Conservation (phyloP, 495 filamentous ascomycete genomes). For the Trypethelium eluteriae region DNA sequence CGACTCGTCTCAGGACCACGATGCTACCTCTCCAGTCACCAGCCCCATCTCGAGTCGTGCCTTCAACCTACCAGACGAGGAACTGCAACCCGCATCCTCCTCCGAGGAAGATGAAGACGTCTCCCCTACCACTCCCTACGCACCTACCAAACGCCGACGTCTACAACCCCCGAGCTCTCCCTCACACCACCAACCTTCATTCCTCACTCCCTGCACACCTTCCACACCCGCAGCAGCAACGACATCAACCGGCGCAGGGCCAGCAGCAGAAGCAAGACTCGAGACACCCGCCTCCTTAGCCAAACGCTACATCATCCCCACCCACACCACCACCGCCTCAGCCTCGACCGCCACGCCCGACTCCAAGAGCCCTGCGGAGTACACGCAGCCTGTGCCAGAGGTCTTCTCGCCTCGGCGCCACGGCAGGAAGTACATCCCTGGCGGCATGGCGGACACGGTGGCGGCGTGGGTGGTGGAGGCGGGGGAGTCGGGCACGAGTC, state of each 20-base stretch:
- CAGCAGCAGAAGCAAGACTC: not conserved
- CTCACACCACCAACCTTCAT: not conserved
- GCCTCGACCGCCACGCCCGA: conserved; percentile 8
- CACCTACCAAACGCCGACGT: not conserved
- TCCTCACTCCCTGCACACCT: not conserved
- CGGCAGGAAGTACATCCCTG: conserved; percentile 35
- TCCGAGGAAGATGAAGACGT: not conserved
- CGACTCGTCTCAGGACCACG: not conserved
- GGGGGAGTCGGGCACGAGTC: conserved; percentile 23
- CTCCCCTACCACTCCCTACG: not conserved
- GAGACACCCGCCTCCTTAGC: not conserved
- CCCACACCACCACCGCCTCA: not conserved
- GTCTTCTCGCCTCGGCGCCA: conserved; percentile 37
- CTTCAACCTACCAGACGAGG: too few species aligned
- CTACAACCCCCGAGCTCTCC: not conserved
- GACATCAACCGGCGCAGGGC: not conserved
- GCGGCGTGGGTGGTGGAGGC: conserved; percentile 36
- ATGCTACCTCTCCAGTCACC: too few species aligned
- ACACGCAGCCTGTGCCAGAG: conserved; percentile 28
- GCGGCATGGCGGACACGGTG: conserved; percentile 34
- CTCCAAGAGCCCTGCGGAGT: not conserved
- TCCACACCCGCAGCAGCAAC: not conserved
- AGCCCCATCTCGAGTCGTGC: not conserved
- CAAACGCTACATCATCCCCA: not conserved
- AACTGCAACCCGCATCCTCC: not conserved